phyloP scores from a whole-genome alignment of 2,329 filamentous ascomycete species.

The Blastomyces gilchristii region DNA sequence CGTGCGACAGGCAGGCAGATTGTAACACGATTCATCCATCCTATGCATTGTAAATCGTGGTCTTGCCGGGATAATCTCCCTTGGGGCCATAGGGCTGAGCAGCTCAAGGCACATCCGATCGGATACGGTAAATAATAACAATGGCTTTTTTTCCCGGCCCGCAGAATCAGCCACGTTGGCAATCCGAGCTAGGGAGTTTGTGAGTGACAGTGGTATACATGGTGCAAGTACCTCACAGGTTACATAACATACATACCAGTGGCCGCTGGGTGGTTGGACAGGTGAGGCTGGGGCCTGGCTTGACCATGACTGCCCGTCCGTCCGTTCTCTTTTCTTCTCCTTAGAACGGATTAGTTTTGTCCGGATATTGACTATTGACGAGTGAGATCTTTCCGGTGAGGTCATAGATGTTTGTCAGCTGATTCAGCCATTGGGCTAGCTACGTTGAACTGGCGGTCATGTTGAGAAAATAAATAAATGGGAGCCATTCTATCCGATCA shows the following conservation, averaged over 20 bases:
- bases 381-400: background rate
- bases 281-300: background rate
- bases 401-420: background rate
- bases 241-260: background rate
- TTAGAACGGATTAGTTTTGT: too few species aligned
- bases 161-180: background rate
- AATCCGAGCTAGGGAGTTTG: background rate
- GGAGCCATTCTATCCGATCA: background rate
- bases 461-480: background rate
- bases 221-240: background rate
- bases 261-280: background rate
- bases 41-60: background rate
- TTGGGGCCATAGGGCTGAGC: background rate
- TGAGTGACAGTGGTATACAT: background rate
- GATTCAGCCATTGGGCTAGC: background rate
- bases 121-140: background rate
- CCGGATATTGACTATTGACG: background rate
- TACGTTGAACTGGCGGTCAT: background rate
- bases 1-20: background rate
- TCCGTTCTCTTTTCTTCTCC: background rate
- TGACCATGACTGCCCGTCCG: background rate
- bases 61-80: background rate
- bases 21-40: background rate
- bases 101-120: background rate
- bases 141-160: background rate